Conservation (phyloP, 1,139 yeast species). For the Sugiyamaella pinicola region DNA sequence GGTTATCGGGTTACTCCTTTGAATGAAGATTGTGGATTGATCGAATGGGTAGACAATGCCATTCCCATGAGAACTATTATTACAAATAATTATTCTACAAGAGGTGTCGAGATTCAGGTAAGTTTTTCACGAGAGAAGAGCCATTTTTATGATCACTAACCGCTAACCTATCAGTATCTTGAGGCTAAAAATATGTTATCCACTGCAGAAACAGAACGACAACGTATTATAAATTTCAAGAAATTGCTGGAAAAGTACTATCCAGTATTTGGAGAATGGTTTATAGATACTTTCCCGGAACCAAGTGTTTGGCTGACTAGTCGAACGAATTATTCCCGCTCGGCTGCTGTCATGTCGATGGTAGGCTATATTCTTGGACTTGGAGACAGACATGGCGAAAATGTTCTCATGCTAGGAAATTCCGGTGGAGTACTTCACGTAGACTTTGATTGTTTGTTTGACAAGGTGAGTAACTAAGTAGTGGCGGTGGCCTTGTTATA, state of each 20-base stretch:
- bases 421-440: slow-evolving; percentile 87
- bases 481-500: slow-evolving; percentile 1
- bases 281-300: slow-evolving; percentile 82
- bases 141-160: slow-evolving; percentile 9
- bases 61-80: slow-evolving; percentile 76
- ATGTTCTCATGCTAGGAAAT: slow-evolving; percentile 70
- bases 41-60: slow-evolving; percentile 91
- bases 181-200: slow-evolving; percentile 24
- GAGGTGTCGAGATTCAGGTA: slow-evolving; percentile 43
- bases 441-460: slow-evolving; percentile 95
- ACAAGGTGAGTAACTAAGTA: slow-evolving; percentile 45
- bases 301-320: slow-evolving; percentile 87
- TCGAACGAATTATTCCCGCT: slow-evolving; percentile 70
- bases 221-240: slow-evolving; percentile 25
- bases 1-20: slow-evolving; percentile 90
- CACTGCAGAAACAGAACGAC: slow-evolving; percentile 20
- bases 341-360: slow-evolving; percentile 96
- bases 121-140: slow-evolving; percentile 1
- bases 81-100: slow-evolving; percentile 45
- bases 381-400: slow-evolving; percentile 97
- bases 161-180: slow-evolving; percentile 3
- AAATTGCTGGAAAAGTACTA: slow-evolving; percentile 48
- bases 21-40: slow-evolving; percentile 83
- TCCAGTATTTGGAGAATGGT: slow-evolving; percentile 87
- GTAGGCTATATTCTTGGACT: slow-evolving; percentile 83